A percentile compares a stretch with the other conserved stretches of the same genome.
phyloP scores from a whole-genome alignment of 345 rosid genomes.

The Odontarrhena argentea region DNA sequence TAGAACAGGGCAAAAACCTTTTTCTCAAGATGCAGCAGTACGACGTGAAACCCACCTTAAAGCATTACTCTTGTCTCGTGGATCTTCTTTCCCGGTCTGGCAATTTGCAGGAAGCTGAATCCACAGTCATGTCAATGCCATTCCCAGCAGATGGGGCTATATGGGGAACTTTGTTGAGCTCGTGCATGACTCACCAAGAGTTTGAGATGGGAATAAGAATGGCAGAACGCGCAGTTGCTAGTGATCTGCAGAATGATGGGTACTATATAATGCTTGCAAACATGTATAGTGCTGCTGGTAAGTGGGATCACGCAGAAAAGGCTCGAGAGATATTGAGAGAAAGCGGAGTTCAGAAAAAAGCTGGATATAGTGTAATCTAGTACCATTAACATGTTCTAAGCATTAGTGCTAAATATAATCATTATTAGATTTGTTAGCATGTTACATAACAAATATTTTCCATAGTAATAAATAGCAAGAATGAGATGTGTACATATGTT shows the following conservation, averaged over 20 bases:
- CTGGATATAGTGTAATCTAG: no score
- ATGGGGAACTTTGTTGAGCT: slow-evolving; percentile 68
- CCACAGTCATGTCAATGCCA: slow-evolving; percentile 62
- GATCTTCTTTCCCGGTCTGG: slow-evolving; percentile 76
- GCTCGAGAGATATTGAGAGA: slow-evolving; percentile 59
- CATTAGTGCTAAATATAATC: no score
- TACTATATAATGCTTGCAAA: slow-evolving; percentile 61
- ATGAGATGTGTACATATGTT: not conserved
- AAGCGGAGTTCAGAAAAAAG: slow-evolving; percentile 53
- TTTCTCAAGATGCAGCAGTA: slow-evolving; percentile 52
- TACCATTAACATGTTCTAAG: no score
- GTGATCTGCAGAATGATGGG: slow-evolving; percentile 64
- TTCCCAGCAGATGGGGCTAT: slow-evolving; percentile 59
- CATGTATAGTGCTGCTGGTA: slow-evolving; percentile 64
- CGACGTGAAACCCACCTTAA: slow-evolving; percentile 55
- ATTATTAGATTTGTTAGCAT: not conserved
- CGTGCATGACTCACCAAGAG: slow-evolving; percentile 55
- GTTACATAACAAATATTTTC: not conserved
- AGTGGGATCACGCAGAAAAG: slow-evolving; percentile 60
- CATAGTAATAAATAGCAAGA: slow-evolving; percentile 3
- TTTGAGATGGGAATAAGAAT: slow-evolving; percentile 59
- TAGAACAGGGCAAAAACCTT: slow-evolving; percentile 58
- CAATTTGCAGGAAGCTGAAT: slow-evolving; percentile 62
- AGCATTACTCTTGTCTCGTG: slow-evolving; percentile 71
- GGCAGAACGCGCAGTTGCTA: slow-evolving; percentile 56